These are phyloP conservation scores for Rhizopogon roseolus DNA, from an alignment of 768 basidiomycete species.

Conservation along the genomic window DNA sequence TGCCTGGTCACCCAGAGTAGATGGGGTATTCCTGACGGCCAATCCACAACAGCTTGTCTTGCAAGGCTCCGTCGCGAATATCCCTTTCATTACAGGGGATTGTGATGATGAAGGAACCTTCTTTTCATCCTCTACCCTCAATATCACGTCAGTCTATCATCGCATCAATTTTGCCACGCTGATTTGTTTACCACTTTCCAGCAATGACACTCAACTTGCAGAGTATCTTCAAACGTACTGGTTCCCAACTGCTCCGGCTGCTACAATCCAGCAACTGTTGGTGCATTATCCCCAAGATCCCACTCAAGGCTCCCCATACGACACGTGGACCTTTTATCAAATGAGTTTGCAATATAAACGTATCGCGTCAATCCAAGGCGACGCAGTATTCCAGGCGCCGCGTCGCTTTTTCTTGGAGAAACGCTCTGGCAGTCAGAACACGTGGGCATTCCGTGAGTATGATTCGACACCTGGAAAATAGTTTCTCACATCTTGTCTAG, in stretches of 20 bases:
- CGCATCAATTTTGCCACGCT: too few species aligned
- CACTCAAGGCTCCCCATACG: constrained; percentile 46
- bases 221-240: constrained; percentile 12
- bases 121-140: too few species aligned
- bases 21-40: too few species aligned
- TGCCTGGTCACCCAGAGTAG: too few species aligned
- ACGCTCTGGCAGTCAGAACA: constrained; percentile 30
- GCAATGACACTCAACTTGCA: constrained; percentile 15
- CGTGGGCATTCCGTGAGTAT: constrained; percentile 27
- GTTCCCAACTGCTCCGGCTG: constrained; percentile 19
- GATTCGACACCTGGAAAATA: not conserved
- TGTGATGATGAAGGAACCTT: too few species aligned
- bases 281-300: constrained; percentile 31
- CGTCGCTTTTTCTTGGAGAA: constrained; percentile 40
- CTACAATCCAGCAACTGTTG: constrained; percentile 20
- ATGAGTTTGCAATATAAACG: constrained; percentile 45
- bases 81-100: too few species aligned
- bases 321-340: constrained; percentile 38
- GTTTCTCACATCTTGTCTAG: constrained; percentile 16
- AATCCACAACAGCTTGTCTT: too few species aligned
- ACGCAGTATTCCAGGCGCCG: constrained; percentile 45
- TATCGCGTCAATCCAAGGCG: constrained; percentile 43
- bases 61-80: too few species aligned
- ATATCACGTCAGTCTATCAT: too few species aligned
- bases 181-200: constrained; percentile 1